Conservation (phyloP, 2,329 filamentous ascomycete genomes). For the Paecilomyces fulvus region DNA sequence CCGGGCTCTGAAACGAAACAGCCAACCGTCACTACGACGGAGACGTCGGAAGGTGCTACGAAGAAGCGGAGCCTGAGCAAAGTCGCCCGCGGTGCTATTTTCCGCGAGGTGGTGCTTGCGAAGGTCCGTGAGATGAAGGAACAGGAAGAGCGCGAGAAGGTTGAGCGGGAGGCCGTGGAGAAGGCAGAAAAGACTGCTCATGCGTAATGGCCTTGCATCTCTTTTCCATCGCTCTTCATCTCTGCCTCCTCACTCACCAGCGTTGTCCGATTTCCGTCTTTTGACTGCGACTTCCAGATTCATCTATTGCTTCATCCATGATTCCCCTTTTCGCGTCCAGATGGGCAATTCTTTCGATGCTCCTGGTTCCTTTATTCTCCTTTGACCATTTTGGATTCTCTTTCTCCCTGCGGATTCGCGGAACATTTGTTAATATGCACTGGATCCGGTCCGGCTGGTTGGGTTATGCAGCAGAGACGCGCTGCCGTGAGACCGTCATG, state of each 20-base stretch:
- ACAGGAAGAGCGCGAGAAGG: conserved; percentile 64
- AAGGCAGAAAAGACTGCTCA: conserved; percentile 18
- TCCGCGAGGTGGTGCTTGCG: conserved; percentile 86
- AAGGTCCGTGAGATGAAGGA: conserved; percentile 91
- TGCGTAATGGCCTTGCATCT: background rate
- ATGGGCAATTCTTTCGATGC: background rate
- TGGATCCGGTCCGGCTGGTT: background rate
- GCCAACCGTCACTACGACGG: conserved; percentile 2
- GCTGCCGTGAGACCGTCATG: background rate
- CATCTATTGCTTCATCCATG: background rate
- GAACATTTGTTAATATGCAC: background rate
- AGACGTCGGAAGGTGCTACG: conserved; percentile 15
- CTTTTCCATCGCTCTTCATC: background rate
- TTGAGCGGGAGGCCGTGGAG: conserved; percentile 50
- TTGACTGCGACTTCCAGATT: background rate
- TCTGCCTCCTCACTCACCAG: background rate
- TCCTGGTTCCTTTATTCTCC: background rate
- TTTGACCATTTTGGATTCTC: background rate
- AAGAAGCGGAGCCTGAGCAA: conserved; percentile 49
- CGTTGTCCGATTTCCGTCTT: background rate
- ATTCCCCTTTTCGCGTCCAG: background rate
- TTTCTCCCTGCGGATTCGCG: background rate
- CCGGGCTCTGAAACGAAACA: conserved; percentile 7
- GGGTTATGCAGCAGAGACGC: background rate
- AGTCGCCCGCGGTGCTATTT: conserved; percentile 63